These are phyloP conservation scores for Termitomyces sp. DNA, from an alignment of 768 basidiomycete genomes.

Conservation along the genomic window DNA sequence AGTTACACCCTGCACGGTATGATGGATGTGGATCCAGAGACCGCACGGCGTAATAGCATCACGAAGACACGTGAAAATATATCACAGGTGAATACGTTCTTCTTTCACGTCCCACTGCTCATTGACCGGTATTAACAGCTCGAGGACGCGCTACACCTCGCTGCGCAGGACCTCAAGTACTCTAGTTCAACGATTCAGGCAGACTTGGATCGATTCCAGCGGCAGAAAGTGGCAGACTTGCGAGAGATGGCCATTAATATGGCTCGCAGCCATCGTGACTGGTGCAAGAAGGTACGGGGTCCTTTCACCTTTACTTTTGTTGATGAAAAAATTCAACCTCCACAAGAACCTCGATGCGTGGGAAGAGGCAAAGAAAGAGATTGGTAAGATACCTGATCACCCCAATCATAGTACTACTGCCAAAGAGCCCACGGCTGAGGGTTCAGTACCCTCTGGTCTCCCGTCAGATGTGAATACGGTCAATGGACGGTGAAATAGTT, in stretches of 20 bases:
- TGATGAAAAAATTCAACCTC: background rate
- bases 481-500: constrained; percentile 45
- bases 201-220: constrained; percentile 95
- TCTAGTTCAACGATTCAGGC: constrained; percentile 95
- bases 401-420: constrained; percentile 63
- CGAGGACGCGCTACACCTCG: constrained; percentile 89
- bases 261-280: constrained; percentile 88
- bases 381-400: constrained; percentile 85
- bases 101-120: background rate
- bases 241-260: constrained; percentile 91
- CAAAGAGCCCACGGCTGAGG: constrained; percentile 24
- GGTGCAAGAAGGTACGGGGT: constrained; percentile 85
- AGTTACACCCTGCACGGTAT: constrained; percentile 95
- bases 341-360: constrained; percentile 96
- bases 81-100: constrained; percentile 60
- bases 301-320: background rate
- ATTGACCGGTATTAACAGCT: constrained; percentile 43
- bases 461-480: constrained; percentile 66
- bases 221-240: constrained; percentile 96
- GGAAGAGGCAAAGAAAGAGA: constrained; percentile 93
- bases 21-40: constrained; percentile 99
- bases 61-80: constrained; percentile 92
- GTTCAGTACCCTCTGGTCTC: constrained; percentile 29
- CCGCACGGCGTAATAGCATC: constrained; percentile 87
- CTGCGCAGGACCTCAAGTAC: constrained; percentile 93